phyloP scores from a whole-genome alignment of 2,329 filamentous ascomycete species.

The Verticillium dahliae region DNA sequence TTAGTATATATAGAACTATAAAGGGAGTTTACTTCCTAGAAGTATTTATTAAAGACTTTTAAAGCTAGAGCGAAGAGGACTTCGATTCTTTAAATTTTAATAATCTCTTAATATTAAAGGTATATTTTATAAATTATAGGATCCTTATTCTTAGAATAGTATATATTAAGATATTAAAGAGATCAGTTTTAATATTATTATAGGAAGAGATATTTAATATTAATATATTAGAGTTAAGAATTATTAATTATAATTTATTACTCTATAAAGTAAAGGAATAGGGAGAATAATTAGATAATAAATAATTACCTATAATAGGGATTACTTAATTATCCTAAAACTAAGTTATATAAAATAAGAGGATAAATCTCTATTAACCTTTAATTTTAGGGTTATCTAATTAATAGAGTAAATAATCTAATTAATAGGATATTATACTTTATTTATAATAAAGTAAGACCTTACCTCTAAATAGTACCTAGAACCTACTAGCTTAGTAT shows the following conservation, averaged over 20 bases:
- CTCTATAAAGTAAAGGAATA: neutral
- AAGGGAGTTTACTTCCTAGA: too few relatives aligned
- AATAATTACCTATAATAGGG: neutral
- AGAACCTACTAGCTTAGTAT: neutral
- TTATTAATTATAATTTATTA: neutral
- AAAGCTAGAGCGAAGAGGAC: neutral
- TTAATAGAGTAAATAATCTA: neutral
- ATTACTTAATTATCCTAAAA: neutral
- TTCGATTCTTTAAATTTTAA: neutral
- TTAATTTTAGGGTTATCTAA: neutral
- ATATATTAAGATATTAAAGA: neutral
- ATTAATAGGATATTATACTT: neutral
- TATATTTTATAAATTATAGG: neutral
- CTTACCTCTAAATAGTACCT: too few relatives aligned
- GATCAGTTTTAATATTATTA: neutral
- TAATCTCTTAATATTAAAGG: neutral
- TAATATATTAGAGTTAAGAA: neutral
- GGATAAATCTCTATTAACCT: too few relatives aligned
- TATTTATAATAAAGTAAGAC: neutral
- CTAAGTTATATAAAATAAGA: neutral
- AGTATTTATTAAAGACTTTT: neutral
- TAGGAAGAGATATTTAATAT: neutral
- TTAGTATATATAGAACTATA: too few relatives aligned
- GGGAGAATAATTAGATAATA: neutral
- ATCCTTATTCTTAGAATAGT: neutral